phyloP scores from a whole-genome alignment of 2,329 filamentous ascomycete species.

The Hymenoscyphus infarciens region DNA sequence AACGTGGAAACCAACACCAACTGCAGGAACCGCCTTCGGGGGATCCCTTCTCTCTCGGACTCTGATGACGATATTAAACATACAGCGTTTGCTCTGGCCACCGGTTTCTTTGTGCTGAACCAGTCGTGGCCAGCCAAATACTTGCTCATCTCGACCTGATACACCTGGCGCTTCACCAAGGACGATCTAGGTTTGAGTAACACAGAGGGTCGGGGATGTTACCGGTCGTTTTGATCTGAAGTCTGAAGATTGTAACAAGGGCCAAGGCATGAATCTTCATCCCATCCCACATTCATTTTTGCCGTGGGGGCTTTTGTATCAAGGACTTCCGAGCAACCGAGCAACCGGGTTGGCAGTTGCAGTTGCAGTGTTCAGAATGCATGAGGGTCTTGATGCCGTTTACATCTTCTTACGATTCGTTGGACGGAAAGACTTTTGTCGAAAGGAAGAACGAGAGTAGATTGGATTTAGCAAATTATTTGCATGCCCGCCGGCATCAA shows the following conservation, averaged over 20 bases:
- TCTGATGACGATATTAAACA: neutral
- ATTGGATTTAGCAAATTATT: neutral
- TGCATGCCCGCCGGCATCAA: neutral
- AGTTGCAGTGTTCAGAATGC: too few species aligned
- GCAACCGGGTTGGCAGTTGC: too few species aligned
- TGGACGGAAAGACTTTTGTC: neutral
- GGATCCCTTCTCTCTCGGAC: neutral
- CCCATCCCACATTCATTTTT: neutral
- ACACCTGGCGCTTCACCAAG: constrained; percentile 7
- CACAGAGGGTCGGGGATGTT: neutral
- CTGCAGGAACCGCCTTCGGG: neutral
- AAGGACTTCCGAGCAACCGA: too few species aligned
- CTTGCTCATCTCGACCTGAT: constrained; percentile 4
- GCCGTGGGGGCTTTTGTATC: neutral
- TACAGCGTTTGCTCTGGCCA: neutral
- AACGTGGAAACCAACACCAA: neutral
- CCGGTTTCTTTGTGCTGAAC: neutral
- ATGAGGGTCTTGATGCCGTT: too few species aligned
- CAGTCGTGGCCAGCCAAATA: neutral
- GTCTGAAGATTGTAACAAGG: neutral
- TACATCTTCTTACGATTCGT: too few species aligned
- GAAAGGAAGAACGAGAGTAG: neutral
- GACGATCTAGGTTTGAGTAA: constrained; percentile 9
- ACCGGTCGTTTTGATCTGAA: neutral
- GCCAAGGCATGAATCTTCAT: neutral